Evolutionary conservation across 1,284 basidiomycete genomes (phyloP).

Genomic region (Sanguinoderma infundibulare): DNA sequence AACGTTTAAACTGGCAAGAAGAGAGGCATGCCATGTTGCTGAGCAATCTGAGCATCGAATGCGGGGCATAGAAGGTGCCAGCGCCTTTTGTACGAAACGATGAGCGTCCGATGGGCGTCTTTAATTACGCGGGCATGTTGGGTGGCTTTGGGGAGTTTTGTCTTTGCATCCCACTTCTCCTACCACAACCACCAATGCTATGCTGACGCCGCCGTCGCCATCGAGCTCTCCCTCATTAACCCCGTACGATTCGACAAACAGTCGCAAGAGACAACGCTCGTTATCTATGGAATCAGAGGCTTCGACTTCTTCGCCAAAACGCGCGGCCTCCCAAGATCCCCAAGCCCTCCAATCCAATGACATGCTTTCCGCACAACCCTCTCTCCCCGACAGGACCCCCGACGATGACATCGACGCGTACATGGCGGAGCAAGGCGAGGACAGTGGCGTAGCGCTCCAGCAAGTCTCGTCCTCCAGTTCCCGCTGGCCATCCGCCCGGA

Average conservation of each 20-base stretch:
- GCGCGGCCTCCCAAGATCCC: constrained; percentile 66
- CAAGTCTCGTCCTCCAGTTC: constrained; percentile 1
- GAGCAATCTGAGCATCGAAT: no score
- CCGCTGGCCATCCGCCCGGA: constrained; percentile 46
- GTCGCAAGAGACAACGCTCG: constrained; percentile 54
- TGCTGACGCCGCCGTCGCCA: constrained; percentile 37
- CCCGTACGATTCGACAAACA: constrained; percentile 31
- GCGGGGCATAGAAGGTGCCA: background rate
- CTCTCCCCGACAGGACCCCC: constrained; percentile 40
- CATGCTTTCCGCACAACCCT: constrained; percentile 39
- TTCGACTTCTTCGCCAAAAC: constrained; percentile 72
- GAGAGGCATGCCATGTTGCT: no score
- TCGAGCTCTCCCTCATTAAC: constrained; percentile 33
- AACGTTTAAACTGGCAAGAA: background rate
- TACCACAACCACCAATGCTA: constrained; percentile 31
- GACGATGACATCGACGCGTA: constrained; percentile 60
- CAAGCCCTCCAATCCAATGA: constrained; percentile 42
- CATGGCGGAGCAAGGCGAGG: constrained; percentile 71
- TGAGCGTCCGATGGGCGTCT: background rate
- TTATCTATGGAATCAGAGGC: constrained; percentile 52
- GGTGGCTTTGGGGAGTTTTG: constrained; percentile 11
- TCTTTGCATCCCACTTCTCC: constrained; percentile 2
- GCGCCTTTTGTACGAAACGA: background rate
- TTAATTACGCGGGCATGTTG: constrained; percentile 12
- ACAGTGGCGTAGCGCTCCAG: constrained; percentile 12